phyloP scores from a whole-genome alignment of 805 yeast genomes.

The Lipomyces oligophaga region DNA sequence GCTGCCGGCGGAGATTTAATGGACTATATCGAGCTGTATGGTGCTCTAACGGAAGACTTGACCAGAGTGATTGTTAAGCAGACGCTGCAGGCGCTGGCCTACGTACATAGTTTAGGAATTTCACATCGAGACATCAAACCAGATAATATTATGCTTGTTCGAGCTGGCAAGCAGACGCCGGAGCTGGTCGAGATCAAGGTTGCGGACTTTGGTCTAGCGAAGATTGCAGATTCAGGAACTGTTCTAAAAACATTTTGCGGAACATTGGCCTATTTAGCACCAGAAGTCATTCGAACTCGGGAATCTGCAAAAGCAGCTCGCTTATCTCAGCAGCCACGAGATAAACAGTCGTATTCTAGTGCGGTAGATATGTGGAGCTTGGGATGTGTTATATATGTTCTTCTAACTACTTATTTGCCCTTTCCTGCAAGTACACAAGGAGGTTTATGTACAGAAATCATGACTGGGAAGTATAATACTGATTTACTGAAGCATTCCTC shows the following conservation, averaged over 20 bases:
- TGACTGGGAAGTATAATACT: slow-evolving; percentile 73
- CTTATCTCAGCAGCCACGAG: slow-evolving; percentile 30
- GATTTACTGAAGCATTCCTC: slow-evolving; percentile 54
- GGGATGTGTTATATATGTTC: slow-evolving; percentile 90
- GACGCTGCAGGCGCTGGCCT: slow-evolving; percentile 74
- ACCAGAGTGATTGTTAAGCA: slow-evolving; percentile 83
- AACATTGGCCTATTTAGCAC: slow-evolving; percentile 94
- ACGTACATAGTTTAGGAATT: slow-evolving; percentile 85
- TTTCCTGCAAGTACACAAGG: slow-evolving; percentile 92
- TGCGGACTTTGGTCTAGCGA: slow-evolving; percentile 95
- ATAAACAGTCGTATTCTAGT: slow-evolving; percentile 55
- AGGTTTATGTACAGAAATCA: slow-evolving; percentile 71
- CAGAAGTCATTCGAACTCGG: slow-evolving; percentile 66
- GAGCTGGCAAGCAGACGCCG: slow-evolving; percentile 62
- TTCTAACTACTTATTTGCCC: slow-evolving; percentile 88
- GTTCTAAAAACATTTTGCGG: slow-evolving; percentile 97
- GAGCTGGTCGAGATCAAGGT: slow-evolving; percentile 68
- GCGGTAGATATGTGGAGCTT: slow-evolving; percentile 97
- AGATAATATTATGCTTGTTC: slow-evolving; percentile 85
- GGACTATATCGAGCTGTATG: slow-evolving; percentile 94
- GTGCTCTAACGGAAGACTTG: slow-evolving; percentile 81
- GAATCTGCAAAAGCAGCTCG: slow-evolving; percentile 26
- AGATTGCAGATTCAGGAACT: slow-evolving; percentile 76
- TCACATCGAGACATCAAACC: slow-evolving; percentile 97
- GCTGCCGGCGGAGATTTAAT: slow-evolving; percentile 95